Percentiles rank a stretch among this genome's conserved stretches.
Conservation (phyloP, 495 filamentous ascomycete genomes). For the Penicillium waksmanii region DNA sequence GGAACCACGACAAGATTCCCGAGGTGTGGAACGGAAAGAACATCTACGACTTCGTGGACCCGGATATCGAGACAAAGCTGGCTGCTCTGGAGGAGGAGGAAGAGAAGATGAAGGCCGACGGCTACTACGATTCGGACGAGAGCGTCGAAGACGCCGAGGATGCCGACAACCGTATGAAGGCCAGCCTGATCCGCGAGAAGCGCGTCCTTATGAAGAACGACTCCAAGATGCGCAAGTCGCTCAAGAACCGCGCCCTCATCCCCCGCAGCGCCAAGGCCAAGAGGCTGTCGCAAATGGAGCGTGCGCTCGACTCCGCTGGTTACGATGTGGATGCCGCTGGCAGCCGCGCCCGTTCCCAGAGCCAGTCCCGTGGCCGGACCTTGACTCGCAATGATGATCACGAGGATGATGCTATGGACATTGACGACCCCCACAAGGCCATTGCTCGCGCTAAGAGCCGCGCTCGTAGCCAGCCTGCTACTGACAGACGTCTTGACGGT, state of each 20-base stretch:
- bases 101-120: conserved; percentile 82
- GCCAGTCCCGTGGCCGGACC: conserved; percentile 65
- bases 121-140: conserved; percentile 74
- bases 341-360: conserved; percentile 69
- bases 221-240: conserved; percentile 84
- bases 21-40: conserved; percentile 94
- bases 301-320: conserved; percentile 79
- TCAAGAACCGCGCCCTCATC: conserved; percentile 94
- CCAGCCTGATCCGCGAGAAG: conserved; percentile 94
- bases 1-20: conserved; percentile 95
- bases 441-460: conserved; percentile 77
- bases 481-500: conserved; percentile 85
- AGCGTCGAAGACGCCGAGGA: conserved; percentile 80
- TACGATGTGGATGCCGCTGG: conserved; percentile 77
- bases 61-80: conserved; percentile 91
- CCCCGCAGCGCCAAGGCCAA: conserved; percentile 74
- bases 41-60: conserved; percentile 94
- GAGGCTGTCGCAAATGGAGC: conserved; percentile 82
- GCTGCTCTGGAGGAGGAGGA: conserved; percentile 92
- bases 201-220: conserved; percentile 85
- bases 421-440: conserved; percentile 68
- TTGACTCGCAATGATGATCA: conserved; percentile 56
- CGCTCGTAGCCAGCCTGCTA: conserved; percentile 72
- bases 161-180: conserved; percentile 85
- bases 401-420: conserved; percentile 81